Percentiles rank a stretch among this genome's conserved stretches.
Evolutionary conservation across 345 rosid genomes (phyloP).

Genomic region (rapeseed (Brassica napus)): DNA sequence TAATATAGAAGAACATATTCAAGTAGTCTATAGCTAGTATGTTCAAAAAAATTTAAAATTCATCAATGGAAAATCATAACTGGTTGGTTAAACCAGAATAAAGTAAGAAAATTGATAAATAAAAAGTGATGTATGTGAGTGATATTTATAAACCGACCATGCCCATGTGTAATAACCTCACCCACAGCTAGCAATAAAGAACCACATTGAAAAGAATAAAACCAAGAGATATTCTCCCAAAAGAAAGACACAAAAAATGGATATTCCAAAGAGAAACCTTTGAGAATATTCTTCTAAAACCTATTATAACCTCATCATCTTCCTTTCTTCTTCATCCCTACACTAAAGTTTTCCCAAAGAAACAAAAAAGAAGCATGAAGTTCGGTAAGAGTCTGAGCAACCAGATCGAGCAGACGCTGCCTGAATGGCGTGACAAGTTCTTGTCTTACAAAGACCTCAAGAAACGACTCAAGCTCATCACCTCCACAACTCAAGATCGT

Average conservation of each 20-base stretch:
- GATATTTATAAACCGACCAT: conserved; percentile 11
- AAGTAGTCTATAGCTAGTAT: not conserved
- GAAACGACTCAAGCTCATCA: conserved; percentile 72
- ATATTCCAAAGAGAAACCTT: conserved; percentile 42
- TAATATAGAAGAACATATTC: not conserved
- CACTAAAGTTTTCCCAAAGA: not conserved
- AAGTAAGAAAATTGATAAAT: not conserved
- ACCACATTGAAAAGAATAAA: conserved; percentile 12
- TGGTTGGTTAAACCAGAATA: not conserved
- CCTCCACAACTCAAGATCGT: conserved; percentile 49
- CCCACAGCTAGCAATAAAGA: not conserved
- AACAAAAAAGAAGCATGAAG: conserved; percentile 45
- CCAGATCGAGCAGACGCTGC: conserved; percentile 93
- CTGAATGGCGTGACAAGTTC: conserved; percentile 97
- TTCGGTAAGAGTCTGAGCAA: conserved; percentile 95
- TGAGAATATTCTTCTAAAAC: conserved; percentile 30
- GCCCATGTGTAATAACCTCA: conserved; percentile 19
- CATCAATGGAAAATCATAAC: not conserved
- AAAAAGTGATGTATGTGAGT: not conserved
- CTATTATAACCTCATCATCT: not conserved
- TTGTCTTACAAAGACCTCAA: conserved; percentile 95
- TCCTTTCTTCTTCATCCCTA: conserved; percentile 23
- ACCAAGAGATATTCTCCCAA: conserved; percentile 38
- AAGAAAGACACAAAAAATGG: conserved; percentile 21
- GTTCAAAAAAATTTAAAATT: not conserved